Percentiles rank a stretch among this genome's conserved stretches.
Conservation (phyloP, 2,329 filamentous ascomycete species). For the Fusarium cyanostomum region DNA sequence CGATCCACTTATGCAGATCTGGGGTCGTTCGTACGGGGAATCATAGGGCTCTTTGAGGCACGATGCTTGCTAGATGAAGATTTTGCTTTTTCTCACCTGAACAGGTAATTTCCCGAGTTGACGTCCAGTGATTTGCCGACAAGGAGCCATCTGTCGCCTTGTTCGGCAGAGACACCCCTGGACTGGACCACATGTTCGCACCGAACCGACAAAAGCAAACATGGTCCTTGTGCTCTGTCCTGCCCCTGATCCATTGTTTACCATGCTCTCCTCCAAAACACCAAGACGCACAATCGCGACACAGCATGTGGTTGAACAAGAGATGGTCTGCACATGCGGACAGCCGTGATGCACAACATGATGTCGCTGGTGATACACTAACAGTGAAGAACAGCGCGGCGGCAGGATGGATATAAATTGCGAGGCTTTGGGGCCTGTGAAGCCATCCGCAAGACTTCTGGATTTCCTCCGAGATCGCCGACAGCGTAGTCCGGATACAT, state of each 20-base stretch:
- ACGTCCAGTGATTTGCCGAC: background rate
- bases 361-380: background rate
- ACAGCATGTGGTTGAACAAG: background rate
- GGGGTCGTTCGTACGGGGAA: background rate
- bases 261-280: background rate
- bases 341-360: background rate
- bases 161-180: background rate
- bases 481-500: background rate
- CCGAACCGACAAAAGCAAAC: background rate
- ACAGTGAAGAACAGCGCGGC: background rate
- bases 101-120: background rate
- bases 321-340: background rate
- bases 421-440: rapidly evolving
- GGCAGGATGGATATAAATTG: background rate
- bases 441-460: background rate
- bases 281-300: background rate
- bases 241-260: background rate
- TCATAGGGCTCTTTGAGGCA: background rate
- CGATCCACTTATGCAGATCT: slow-evolving; percentile 1
- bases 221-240: background rate
- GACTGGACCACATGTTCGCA: background rate
- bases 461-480: background rate
- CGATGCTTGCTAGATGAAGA: background rate
- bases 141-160: background rate
- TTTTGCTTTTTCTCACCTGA: background rate